Evolutionary conservation across 306 rosid species (phyloP).

Genomic region (Quercus bicolor): DNA sequence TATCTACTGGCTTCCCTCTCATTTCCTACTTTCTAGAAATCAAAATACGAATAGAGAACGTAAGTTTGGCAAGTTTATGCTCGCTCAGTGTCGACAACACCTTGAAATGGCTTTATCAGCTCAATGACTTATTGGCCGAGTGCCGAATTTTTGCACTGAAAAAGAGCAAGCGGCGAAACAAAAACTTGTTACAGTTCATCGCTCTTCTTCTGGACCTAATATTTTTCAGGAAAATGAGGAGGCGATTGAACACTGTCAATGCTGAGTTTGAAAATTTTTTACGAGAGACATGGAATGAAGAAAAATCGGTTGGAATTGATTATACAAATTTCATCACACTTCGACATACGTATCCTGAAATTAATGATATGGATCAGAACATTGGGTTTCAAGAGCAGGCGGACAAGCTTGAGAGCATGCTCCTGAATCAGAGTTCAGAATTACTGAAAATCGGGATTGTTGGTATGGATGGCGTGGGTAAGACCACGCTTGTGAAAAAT

Average conservation of each 20-base stretch:
- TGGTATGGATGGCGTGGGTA: slow-evolving; percentile 17
- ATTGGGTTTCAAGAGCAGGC: neutral
- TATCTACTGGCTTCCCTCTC: neutral
- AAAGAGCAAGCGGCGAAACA: neutral
- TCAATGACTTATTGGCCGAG: too few relatives aligned
- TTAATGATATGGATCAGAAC: too few relatives aligned
- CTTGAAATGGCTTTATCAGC: neutral
- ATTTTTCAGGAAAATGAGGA: neutral
- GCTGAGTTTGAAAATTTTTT: neutral
- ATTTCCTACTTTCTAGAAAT: neutral
- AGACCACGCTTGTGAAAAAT: slow-evolving; percentile 6
- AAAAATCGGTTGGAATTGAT: too few relatives aligned
- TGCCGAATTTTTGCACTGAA: too few relatives aligned
- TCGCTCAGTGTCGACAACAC: neutral
- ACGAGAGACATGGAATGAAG: too few relatives aligned
- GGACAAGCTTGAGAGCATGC: neutral
- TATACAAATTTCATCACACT: neutral
- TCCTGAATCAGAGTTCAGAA: neutral
- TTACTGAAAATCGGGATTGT: neutral
- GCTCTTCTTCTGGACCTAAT: neutral
- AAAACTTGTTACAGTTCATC: neutral
- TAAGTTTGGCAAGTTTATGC: neutral
- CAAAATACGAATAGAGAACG: neutral
- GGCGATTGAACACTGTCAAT: too few relatives aligned
- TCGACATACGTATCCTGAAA: neutral